Evolutionary conservation across 441 rosid genomes (phyloP), one percentile per base, ranked within the genome.

Genomic region (Aleurites moluccanus): DNA sequence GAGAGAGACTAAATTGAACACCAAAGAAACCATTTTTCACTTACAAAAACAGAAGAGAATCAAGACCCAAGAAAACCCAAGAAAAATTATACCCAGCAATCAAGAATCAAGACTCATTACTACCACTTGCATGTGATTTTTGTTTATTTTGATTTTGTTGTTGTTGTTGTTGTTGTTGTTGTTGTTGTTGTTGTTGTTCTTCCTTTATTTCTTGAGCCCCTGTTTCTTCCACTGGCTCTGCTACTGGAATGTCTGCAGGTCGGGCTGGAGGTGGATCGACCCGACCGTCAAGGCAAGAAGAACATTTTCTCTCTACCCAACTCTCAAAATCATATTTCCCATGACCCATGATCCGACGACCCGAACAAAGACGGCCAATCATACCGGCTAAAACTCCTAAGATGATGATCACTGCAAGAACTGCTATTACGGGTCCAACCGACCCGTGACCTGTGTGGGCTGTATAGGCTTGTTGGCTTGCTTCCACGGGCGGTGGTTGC

Each of bases 291-390:
- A 88, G 67, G 74, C 91, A 90, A 70, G 92, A 80, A 49, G 91
- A 80, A 79, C 90, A 90, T 82, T 90, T 90, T 53, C 79, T 86
- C 82, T 85, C 89, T 10, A 85, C 84, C 95, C 95, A 90, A 10
- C 89, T 86, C 75, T 90, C 92, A 27, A 88, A 72, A 76, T 90
- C 90, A 69, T 85, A 90, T 59, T 81, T 83, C 28, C 89, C 85
- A 23, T 73, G 78, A 38, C 91, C 91, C 84, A 84, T 72, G 72
- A 86, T 70, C 62, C 82, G 75, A 55, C 85, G 85, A 64, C 92
- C 92, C 10, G 92, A 82, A 78, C 91, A 88, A 10, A 88, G 78
- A 77, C 95, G 77, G 0, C 95, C 95, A 1, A 88, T 81, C 86
- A 90, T 84, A 40, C 88, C 91, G 4, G 91, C 91, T 49, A 88